phyloP scores from a whole-genome alignment of 1,139 yeast genomes.

The Hyphopichia buzzinii region DNA sequence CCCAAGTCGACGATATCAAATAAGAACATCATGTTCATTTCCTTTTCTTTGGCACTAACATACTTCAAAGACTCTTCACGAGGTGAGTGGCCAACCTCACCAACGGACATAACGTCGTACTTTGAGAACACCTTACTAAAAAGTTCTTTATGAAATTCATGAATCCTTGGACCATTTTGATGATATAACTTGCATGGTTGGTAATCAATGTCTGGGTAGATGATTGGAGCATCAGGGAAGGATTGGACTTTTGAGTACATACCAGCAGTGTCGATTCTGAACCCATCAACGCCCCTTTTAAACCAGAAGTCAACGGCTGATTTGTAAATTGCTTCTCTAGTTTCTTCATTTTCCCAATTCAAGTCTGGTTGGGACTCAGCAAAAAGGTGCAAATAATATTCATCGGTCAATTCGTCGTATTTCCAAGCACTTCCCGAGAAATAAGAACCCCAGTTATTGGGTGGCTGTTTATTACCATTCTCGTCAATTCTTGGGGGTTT shows the following conservation, averaged over 20 bases:
- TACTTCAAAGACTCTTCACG: constrained; percentile 21
- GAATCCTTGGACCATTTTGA: constrained; percentile 21
- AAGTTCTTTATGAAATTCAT: constrained; percentile 24
- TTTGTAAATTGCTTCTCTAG: constrained; percentile 21
- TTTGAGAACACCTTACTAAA: constrained; percentile 16
- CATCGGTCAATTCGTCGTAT: constrained; percentile 21
- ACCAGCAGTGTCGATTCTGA: constrained; percentile 24
- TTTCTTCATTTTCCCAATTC: constrained; percentile 24
- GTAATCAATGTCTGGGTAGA: constrained; percentile 17
- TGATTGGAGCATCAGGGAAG: constrained; percentile 21
- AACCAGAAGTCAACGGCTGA: constrained; percentile 22
- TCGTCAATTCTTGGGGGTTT: constrained; percentile 18
- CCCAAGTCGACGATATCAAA: constrained; percentile 21
- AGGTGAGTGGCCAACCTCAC: constrained; percentile 22
- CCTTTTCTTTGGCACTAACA: constrained; percentile 21
- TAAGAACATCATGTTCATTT: constrained; percentile 25
- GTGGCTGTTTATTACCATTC: constrained; percentile 22
- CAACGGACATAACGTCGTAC: constrained; percentile 23
- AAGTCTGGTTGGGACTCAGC: constrained; percentile 24
- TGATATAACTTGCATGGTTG: constrained; percentile 17
- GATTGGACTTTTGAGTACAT: constrained; percentile 21
- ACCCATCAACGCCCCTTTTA: constrained; percentile 23
- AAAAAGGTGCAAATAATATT: constrained; percentile 23
- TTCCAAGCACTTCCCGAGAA: constrained; percentile 25
- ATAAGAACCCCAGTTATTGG: constrained; percentile 23